Evolutionary conservation across 2,329 filamentous ascomycete species (phyloP).

Genomic region (Aspergillus tamarii): DNA sequence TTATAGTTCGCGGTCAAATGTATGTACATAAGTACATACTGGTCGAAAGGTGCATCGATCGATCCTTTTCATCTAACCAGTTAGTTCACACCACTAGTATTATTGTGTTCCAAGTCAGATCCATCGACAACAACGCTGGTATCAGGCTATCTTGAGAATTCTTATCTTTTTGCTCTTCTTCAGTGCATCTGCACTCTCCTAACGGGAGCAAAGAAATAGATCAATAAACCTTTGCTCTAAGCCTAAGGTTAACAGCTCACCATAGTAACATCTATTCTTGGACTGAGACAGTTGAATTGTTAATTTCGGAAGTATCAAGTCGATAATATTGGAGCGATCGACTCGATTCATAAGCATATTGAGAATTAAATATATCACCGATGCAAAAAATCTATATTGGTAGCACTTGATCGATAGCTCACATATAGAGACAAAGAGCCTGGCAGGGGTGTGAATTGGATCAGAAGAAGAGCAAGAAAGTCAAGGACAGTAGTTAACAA

Average conservation of each 20-base stretch:
- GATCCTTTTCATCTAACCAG: neutral
- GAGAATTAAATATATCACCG: neutral
- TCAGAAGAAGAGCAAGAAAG: neutral
- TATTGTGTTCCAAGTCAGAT: too few relatives aligned
- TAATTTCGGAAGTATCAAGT: neutral
- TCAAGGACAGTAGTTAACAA: neutral
- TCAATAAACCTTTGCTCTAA: neutral
- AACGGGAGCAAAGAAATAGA: neutral
- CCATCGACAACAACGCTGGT: neutral
- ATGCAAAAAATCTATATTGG: neutral
- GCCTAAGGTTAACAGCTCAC: neutral
- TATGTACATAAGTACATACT: neutral
- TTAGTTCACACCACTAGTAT: neutral
- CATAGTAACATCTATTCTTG: too few relatives aligned
- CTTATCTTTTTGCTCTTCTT: neutral
- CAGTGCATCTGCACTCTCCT: neutral
- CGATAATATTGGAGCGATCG: constrained; percentile 11
- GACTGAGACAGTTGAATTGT: neutral
- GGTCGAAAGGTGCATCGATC: neutral
- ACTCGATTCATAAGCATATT: neutral
- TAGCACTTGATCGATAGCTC: neutral
- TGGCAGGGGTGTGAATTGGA: neutral
- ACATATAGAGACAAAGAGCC: neutral
- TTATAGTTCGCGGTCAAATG: neutral
- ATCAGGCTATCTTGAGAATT: neutral